Evolutionary conservation across 768 basidiomycete genomes (phyloP).

Genomic region (Ramaria sp.): DNA sequence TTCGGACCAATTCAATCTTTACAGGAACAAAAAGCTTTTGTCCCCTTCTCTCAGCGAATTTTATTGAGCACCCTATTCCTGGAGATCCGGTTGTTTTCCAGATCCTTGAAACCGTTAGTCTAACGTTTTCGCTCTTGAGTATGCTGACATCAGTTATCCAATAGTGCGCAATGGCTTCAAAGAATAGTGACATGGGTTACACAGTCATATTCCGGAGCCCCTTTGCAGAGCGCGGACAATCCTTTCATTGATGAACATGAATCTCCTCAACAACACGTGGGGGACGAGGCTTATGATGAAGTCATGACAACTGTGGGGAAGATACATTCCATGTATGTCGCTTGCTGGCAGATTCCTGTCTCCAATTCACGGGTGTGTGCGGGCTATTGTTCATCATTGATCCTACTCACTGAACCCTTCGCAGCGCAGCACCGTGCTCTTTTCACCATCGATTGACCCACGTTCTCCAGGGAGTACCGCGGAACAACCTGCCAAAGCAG

Average conservation of each 20-base stretch:
- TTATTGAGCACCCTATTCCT: constrained; percentile 52
- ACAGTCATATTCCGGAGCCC: constrained; percentile 14
- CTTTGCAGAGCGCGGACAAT: constrained; percentile 14
- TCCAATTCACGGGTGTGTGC: constrained; percentile 3
- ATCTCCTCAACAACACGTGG: background rate
- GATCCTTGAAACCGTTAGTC: constrained; percentile 53
- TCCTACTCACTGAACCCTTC: background rate
- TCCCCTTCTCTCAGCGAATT: constrained; percentile 49
- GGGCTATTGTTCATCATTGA: background rate
- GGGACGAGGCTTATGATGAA: constrained; percentile 5
- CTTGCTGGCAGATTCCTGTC: background rate
- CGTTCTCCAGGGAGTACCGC: background rate
- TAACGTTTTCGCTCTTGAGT: background rate
- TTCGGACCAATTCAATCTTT: background rate
- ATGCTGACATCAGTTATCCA: constrained; percentile 19
- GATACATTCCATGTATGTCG: background rate
- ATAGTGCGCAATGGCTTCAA: constrained; percentile 19
- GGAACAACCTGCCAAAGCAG: background rate
- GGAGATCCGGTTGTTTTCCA: constrained; percentile 51
- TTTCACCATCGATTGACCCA: background rate
- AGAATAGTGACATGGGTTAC: constrained; percentile 22
- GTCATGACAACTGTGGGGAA: background rate
- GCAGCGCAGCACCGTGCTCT: background rate
- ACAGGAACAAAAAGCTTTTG: constrained; percentile 42
- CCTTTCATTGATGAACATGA: background rate